Percentiles rank a stretch among this genome's conserved stretches.
phyloP scores from a whole-genome alignment of 805 yeast genomes.

The Spathaspora boniae region DNA sequence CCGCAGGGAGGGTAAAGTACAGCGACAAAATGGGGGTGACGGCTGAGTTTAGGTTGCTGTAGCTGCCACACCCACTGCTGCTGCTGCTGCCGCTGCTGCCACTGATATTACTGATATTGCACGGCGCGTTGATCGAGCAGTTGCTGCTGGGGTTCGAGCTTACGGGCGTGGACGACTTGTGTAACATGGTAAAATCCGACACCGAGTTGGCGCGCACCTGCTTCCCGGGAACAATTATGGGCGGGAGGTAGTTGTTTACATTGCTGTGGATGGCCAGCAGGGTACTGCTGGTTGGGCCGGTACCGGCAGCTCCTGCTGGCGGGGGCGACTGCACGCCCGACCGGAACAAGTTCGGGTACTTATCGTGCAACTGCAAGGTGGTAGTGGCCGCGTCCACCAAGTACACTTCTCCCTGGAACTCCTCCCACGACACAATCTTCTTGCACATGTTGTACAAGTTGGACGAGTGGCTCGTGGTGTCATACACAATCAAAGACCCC shows the following conservation, averaged over 20 bases:
- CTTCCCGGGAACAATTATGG: conserved; percentile 8
- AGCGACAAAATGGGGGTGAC: conserved; percentile 42
- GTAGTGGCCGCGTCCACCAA: neutral
- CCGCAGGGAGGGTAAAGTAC: conserved; percentile 40
- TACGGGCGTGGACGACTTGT: conserved; percentile 12
- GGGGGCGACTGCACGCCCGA: neutral
- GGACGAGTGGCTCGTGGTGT: conserved; percentile 33
- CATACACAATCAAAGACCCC: conserved; percentile 39
- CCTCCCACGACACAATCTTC: conserved; percentile 38
- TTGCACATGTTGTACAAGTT: conserved; percentile 46
- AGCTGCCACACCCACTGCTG: too few relatives aligned
- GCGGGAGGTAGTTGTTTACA: conserved; percentile 7
- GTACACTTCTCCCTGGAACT: conserved; percentile 1
- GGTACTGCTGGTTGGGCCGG: neutral
- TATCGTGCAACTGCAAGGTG: conserved; percentile 3
- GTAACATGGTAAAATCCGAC: conserved; percentile 13
- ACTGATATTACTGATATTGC: neutral
- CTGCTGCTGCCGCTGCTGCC: neutral
- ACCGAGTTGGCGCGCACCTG: conserved; percentile 18
- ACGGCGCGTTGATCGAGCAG: conserved; percentile 2
- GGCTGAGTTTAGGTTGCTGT: neutral
- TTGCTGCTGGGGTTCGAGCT: conserved; percentile 1
- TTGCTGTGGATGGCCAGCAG: neutral
- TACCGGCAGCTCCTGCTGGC: neutral
- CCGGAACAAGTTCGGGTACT: conserved; percentile 21